Conservation (phyloP, 1,284 basidiomycete species). For the Schizophyllum amplum region DNA sequence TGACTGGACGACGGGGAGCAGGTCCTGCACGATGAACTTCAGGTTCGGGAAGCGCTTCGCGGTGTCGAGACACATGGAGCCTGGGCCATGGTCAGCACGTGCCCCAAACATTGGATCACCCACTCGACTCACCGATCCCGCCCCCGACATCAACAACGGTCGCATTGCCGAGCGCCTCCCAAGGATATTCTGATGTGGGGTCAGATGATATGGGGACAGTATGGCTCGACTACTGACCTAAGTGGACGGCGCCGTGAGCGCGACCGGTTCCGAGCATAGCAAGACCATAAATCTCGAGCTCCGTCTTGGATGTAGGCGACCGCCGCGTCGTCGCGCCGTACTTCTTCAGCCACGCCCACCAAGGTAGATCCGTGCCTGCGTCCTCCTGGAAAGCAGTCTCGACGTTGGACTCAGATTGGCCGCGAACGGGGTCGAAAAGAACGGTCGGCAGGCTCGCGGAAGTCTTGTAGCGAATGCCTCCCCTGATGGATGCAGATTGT, state of each 20-base stretch:
- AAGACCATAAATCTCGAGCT: not conserved
- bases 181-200: not conserved
- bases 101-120: not conserved
- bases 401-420: not conserved
- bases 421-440: not conserved
- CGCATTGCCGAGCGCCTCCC: not conserved
- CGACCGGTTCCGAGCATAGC: not conserved
- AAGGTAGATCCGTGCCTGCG: not conserved
- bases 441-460: not conserved
- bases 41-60: conserved; percentile 8
- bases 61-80: conserved; percentile 1
- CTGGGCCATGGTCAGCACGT: not conserved
- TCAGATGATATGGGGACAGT: not conserved
- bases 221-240: not conserved
- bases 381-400: not conserved
- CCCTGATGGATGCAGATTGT: not conserved
- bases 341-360: not conserved
- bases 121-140: conserved; percentile 13
- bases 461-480: not conserved
- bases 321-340: not conserved
- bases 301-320: not conserved
- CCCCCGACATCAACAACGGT: conserved; percentile 20
- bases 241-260: not conserved
- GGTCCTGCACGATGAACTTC: conserved; percentile 16
- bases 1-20: not conserved